A percentile compares a stretch with the other conserved stretches of the same genome.
phyloP scores from a whole-genome alignment of 2,329 filamentous ascomycete genomes.

The Pseudogymnoascus sp. region DNA sequence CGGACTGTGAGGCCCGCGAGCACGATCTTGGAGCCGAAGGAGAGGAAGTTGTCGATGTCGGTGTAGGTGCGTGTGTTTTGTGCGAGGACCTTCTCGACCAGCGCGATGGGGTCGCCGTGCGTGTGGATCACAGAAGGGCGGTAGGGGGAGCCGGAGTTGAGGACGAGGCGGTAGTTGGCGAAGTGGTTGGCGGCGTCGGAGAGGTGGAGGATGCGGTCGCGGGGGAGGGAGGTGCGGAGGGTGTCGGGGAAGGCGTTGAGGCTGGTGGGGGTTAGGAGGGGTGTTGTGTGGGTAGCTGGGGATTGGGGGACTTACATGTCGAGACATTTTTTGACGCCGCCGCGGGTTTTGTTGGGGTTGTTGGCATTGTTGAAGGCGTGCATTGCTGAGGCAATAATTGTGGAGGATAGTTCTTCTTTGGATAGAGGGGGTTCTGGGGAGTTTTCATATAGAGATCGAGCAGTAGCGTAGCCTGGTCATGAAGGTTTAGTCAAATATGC shows the following conservation, averaged over 20 bases:
- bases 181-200: conserved; percentile 67
- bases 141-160: conserved; percentile 75
- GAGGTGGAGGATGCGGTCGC: conserved; percentile 54
- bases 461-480: conserved; percentile 51
- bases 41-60: conserved; percentile 63
- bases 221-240: conserved; percentile 44
- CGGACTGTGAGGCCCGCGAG: conserved; percentile 43
- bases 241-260: conserved; percentile 56
- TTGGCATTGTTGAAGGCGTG: conserved; percentile 73
- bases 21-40: conserved; percentile 61
- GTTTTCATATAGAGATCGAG: conserved; percentile 54
- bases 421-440: conserved; percentile 43
- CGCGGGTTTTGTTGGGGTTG: conserved; percentile 70
- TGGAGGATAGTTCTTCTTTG: conserved; percentile 46
- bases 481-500: neutral
- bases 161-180: conserved; percentile 67
- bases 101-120: conserved; percentile 65
- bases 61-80: conserved; percentile 71
- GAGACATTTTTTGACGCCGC: conserved; percentile 69
- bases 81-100: conserved; percentile 65
- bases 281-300: neutral
- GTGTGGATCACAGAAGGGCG: conserved; percentile 72
- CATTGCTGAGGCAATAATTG: conserved; percentile 57
- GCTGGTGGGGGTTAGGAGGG: conserved; percentile 31
- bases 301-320: conserved; percentile 52